Evolutionary conservation across 2,329 filamentous ascomycete species (phyloP), one percentile per base, ranked within the genome.

Genomic region (Exophiala mesophila): DNA sequence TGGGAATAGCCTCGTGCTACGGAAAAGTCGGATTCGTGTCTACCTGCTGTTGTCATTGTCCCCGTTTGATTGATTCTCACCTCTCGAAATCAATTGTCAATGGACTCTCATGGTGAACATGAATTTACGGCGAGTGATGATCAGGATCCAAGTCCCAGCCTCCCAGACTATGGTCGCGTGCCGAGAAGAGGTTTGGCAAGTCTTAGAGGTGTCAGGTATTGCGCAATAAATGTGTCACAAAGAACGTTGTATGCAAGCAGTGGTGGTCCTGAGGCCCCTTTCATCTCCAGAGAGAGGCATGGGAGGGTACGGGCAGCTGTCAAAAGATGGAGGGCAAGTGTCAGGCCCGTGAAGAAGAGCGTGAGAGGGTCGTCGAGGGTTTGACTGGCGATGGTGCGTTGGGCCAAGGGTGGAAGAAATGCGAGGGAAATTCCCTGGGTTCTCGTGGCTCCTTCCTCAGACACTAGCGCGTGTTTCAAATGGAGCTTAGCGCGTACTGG

Each of bases 401-500:
- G 31, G 24, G 36, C 39, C 28, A 43, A 43, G 34, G 23, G 29
- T 20, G 28, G 26, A 41, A 30, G 30, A 17, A 44, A 30, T 10
- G 24, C 28, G 36, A 21, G 28, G 36, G 36, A 15, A 26, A 26
- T 26, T 26, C 12, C 23, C 21, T 44, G 36, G 21, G 41, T 45
- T 32, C n/a, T n/a, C n/a, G n/a, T n/a, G n/a, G n/a, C n/a, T n/a
- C n/a, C n/a, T n/a, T 26, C 45, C 46, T 47, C 48, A 51, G 47
- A 51, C 48, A 39, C 47, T 54, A 52, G 52, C 39, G 36, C 36
- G 34, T 41, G 52, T 52, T 54, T 54, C 52, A 50, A 39, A 44
- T 44, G 35, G 8, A 37, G 18, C n/a, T 41, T 51, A 48, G 45
- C 36, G 38, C 39, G 32, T 18, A 9, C n/a, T 30, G 35, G 41